Conservation (phyloP, 1,284 basidiomycete genomes). For the Papiliotrema flavescens region DNA sequence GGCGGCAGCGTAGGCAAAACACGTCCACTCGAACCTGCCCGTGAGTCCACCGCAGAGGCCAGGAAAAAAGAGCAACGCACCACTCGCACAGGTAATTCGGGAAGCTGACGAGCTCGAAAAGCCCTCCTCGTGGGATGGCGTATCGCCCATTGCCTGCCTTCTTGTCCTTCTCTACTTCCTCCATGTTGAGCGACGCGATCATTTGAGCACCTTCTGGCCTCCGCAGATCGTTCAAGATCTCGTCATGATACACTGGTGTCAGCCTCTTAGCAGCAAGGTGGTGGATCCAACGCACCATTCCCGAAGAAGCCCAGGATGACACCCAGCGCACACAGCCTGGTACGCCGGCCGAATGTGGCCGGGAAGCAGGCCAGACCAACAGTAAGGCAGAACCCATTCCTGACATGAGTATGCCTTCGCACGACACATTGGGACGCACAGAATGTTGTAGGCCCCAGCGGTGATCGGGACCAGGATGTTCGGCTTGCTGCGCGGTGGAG, state of each 20-base stretch:
- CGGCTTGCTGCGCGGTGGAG: conserved; percentile 71
- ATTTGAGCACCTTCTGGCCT: conserved; percentile 35
- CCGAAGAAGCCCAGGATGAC: conserved; percentile 71
- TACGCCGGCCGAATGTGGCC: conserved; percentile 26
- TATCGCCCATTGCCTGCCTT: conserved; percentile 53
- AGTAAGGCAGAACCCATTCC: conserved; percentile 13
- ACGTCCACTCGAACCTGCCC: conserved; percentile 71
- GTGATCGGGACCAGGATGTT: conserved; percentile 64
- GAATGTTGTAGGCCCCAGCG: conserved; percentile 64
- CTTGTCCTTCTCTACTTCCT: conserved; percentile 34
- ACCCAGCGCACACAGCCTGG: conserved; percentile 56
- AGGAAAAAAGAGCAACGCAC: conserved; percentile 25
- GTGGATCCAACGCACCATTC: conserved; percentile 53
- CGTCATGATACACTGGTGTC: conserved; percentile 68
- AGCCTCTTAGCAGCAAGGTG: not conserved
- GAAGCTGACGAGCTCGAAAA: conserved; percentile 78
- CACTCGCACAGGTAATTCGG: conserved; percentile 91
- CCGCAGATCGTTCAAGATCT: conserved; percentile 73
- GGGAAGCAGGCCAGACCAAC: conserved; percentile 26
- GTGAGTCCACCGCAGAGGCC: not conserved
- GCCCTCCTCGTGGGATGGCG: conserved; percentile 72
- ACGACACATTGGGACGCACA: conserved; percentile 72
- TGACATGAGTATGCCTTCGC: conserved; percentile 11
- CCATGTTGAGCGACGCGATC: conserved; percentile 18
- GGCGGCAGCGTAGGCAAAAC: conserved; percentile 63